A percentile compares a stretch with the other conserved stretches of the same genome.
Evolutionary conservation across 1,284 basidiomycete species (phyloP).

Genomic region (Pseudomicrostroma phylloplanum): DNA sequence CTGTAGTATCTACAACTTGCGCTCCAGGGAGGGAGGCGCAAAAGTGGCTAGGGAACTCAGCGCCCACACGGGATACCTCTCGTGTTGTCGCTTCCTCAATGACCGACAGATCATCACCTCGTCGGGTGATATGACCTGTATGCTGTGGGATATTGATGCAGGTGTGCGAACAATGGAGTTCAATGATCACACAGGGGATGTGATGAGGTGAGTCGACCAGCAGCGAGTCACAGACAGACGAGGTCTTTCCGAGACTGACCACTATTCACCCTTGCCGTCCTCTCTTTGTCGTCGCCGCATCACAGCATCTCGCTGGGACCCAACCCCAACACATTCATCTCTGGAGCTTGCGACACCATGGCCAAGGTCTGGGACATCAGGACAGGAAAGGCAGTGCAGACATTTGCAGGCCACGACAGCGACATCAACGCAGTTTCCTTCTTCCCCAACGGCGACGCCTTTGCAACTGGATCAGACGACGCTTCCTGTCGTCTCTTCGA

Average conservation of each 20-base stretch:
- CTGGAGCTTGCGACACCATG: constrained; percentile 94
- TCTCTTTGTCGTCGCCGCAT: constrained; percentile 13
- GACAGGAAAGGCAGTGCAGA: constrained; percentile 91
- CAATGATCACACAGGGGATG: constrained; percentile 97
- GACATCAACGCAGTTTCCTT: constrained; percentile 99
- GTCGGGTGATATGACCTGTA: constrained; percentile 98
- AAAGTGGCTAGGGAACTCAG: constrained; percentile 72
- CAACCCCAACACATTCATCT: constrained; percentile 91
- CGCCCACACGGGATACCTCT: constrained; percentile 94
- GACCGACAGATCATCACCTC: constrained; percentile 95
- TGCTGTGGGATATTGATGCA: constrained; percentile 98
- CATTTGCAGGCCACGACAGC: constrained; percentile 95
- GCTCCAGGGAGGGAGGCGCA: constrained; percentile 61
- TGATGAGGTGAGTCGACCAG: constrained; percentile 73
- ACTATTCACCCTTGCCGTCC: constrained; percentile 17
- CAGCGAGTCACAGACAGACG: background rate
- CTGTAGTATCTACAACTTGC: constrained; percentile 92
- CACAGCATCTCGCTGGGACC: constrained; percentile 72
- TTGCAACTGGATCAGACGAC: constrained; percentile 97
- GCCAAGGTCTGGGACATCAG: constrained; percentile 99
- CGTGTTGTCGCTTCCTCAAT: constrained; percentile 95
- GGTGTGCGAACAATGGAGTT: constrained; percentile 93
- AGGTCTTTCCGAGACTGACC: constrained; percentile 9
- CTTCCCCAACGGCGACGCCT: constrained; percentile 98
- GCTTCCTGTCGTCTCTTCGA: constrained; percentile 96